Conservation (phyloP, 352 stramenopile species). For the Thalassiosira ordinaria region DNA sequence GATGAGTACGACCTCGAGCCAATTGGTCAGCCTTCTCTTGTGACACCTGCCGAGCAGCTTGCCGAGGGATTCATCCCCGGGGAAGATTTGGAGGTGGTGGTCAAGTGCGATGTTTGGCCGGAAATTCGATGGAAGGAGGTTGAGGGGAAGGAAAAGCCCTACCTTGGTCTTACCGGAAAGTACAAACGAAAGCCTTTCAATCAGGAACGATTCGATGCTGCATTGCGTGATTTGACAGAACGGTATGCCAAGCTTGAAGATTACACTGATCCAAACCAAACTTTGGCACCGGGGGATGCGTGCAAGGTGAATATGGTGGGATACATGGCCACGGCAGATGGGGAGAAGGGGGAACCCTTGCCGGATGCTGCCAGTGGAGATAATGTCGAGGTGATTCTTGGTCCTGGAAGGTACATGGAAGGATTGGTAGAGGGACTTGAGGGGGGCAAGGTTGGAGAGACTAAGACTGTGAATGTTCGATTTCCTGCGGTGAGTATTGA, state of each 20-base stretch:
- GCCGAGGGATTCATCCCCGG: constrained; percentile 66
- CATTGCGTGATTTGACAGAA: constrained; percentile 78
- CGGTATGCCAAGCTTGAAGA: constrained; percentile 71
- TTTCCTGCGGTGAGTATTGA: constrained; percentile 84
- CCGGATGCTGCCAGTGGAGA: constrained; percentile 81
- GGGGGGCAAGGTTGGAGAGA: constrained; percentile 78
- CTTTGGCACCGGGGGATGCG: constrained; percentile 75
- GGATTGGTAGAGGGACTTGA: constrained; percentile 81
- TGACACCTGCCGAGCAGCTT: constrained; percentile 61
- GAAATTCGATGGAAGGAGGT: constrained; percentile 78
- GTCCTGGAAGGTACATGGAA: constrained; percentile 81
- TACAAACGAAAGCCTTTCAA: constrained; percentile 85
- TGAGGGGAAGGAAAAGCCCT: constrained; percentile 68
- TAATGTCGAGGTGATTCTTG: constrained; percentile 81
- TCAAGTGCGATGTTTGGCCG: constrained; percentile 84
- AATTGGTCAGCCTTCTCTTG: constrained; percentile 74
- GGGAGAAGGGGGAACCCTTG: constrained; percentile 76
- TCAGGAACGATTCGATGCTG: constrained; percentile 73
- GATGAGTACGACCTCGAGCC: constrained; percentile 77
- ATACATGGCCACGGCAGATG: constrained; percentile 72
- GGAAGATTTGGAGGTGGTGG: constrained; percentile 66
- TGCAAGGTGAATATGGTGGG: constrained; percentile 85
- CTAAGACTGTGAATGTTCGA: constrained; percentile 67
- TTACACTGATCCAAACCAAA: constrained; percentile 53
- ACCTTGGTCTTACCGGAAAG: constrained; percentile 69